These are phyloP conservation scores for Boletus pseudo-olivaceus DNA, from an alignment of 768 basidiomycete species.

Conservation along the genomic window DNA sequence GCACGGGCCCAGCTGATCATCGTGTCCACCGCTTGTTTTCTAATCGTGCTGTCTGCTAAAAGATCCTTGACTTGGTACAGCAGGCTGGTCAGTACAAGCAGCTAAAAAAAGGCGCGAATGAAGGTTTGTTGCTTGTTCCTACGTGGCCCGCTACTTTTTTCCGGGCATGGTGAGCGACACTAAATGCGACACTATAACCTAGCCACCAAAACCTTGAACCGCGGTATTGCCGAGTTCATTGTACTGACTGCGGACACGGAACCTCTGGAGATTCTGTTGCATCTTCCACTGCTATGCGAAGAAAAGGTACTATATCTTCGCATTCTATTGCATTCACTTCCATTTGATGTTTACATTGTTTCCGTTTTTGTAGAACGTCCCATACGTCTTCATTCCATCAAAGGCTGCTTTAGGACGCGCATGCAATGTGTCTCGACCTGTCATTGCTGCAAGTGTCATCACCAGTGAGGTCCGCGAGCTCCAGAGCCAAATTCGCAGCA, in stretches of 20 bases:
- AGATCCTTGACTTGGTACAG: conserved; percentile 96
- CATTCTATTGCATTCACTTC: neutral
- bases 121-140: conserved; percentile 55
- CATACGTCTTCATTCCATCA: conserved; percentile 91
- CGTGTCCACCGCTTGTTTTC: neutral
- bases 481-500: conserved; percentile 78
- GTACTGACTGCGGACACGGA: conserved; percentile 96
- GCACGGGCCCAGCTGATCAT: neutral
- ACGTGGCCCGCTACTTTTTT: neutral
- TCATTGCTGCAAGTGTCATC: conserved; percentile 95
- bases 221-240: conserved; percentile 97
- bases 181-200: conserved; percentile 8
- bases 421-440: conserved; percentile 91
- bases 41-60: neutral
- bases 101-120: conserved; percentile 98
- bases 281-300: conserved; percentile 95
- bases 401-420: conserved; percentile 96
- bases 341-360: neutral
- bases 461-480: conserved; percentile 93
- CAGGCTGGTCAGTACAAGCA: conserved; percentile 98
- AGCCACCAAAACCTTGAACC: conserved; percentile 98
- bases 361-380: conserved; percentile 68
- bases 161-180: neutral
- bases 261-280: conserved; percentile 95
- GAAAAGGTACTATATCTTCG: conserved; percentile 68